Base-by-base conservation (phyloP, 192 early-diverging fungal genomes). In the Chytriomyces hyalinus region DNA sequence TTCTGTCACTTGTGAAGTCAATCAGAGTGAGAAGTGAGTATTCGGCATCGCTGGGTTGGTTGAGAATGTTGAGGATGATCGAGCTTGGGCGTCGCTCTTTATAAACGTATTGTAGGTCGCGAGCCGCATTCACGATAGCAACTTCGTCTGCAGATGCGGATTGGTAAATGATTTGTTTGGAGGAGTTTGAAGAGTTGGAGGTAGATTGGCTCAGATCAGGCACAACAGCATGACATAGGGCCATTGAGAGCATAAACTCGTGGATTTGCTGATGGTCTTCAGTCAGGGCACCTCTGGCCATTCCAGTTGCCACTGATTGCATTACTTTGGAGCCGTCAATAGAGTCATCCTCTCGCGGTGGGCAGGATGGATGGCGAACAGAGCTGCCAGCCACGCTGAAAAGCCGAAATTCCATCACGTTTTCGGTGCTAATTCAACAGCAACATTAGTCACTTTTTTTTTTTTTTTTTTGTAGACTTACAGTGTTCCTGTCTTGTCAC, bases 331-430 rank as follows among this genome's bases (percentile, higher is more conserved):
- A 13, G 6, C 51, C 70, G 6, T 45, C 17, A 17, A 50, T 26
- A 4, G 51, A 20, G 15, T 45, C 46, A 50, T 60, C 53, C 22
- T 57, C 17, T 5, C 17, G 51, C 0, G 51, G 50, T 17, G 70
- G 70, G 3, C 46, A n/a, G 1, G 48, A 60, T 15, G 51, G 51
- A 26, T 75, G 65, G 0, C 97, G 95, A 78, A 96, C 97, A 9
- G 90, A 83, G 22, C 84, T 85, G 13, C 95, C 97, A 61, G 83
- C 86, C 70, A 94, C 95, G 92, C 92, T 91, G 83, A 95, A 97
- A 75, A 93, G 91, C 36, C 92, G 87, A 69, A 95, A 96, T 74
- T 93, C 93, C 97, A 98, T 98, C 13, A 94, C 89, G 78, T 98
- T 98, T 81, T 95, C 93, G 0, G 97, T 98, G 45, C 0, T 45